These are phyloP conservation scores for Termitomyces sp. DNA, from an alignment of 768 basidiomycete genomes.

Conservation along the genomic window DNA sequence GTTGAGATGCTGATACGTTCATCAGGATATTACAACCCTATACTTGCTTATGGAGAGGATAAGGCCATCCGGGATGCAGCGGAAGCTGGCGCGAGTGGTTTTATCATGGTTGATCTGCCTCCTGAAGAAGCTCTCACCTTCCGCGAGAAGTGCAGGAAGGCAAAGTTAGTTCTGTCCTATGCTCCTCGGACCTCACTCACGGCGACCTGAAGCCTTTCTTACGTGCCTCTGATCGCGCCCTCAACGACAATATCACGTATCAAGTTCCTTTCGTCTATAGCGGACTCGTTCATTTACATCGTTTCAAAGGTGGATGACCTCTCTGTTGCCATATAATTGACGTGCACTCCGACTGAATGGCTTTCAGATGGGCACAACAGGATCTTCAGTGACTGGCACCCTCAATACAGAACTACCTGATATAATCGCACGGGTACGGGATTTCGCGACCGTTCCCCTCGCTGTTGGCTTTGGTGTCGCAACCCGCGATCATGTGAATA, in stretches of 20 bases:
- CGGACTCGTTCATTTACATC: conserved; percentile 96
- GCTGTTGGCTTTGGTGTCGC: conserved; percentile 98
- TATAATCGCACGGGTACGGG: conserved; percentile 77
- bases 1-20: conserved; percentile 2
- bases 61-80: conserved; percentile 86
- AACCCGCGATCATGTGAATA: conserved; percentile 82
- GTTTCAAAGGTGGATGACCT: conserved; percentile 75
- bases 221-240: conserved; percentile 93
- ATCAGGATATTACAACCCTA: conserved; percentile 94
- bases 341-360: conserved; percentile 2
- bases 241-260: conserved; percentile 87
- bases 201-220: conserved; percentile 63
- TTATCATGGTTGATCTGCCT: conserved; percentile 96
- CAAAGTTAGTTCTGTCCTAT: conserved; percentile 51
- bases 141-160: conserved; percentile 77
- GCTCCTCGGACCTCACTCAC: background rate
- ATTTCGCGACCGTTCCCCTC: conserved; percentile 74
- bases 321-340: background rate
- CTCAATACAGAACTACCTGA: conserved; percentile 79
- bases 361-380: conserved; percentile 90
- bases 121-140: conserved; percentile 94
- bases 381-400: conserved; percentile 68
- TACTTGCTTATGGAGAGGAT: conserved; percentile 94
- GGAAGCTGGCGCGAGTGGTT: conserved; percentile 93
- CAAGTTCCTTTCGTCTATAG: conserved; percentile 86